Evolutionary conservation across 2,329 filamentous ascomycete species (phyloP).

Genomic region (Bertia moriformis): DNA sequence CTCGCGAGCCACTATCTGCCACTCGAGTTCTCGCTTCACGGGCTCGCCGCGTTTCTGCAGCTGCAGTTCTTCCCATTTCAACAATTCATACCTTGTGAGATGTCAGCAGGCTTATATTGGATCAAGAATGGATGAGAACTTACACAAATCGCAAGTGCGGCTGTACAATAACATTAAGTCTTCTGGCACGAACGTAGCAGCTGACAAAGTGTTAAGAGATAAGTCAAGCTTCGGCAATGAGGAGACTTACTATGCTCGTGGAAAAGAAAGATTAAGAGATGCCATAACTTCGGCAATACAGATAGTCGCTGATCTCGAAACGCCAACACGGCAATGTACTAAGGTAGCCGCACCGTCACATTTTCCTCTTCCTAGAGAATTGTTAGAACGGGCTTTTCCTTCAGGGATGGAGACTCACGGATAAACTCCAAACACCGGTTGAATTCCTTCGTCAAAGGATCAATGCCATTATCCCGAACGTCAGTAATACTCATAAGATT

Average conservation of each 20-base stretch:
- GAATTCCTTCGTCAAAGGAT: slow-evolving; percentile 55
- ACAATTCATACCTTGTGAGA: slow-evolving; percentile 40
- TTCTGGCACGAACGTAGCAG: slow-evolving; percentile 58
- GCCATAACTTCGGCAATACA: slow-evolving; percentile 68
- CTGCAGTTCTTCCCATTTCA: slow-evolving; percentile 57
- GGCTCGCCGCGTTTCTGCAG: slow-evolving; percentile 30
- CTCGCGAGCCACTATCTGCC: slow-evolving; percentile 54
- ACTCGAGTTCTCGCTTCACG: slow-evolving; percentile 50
- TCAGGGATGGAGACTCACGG: slow-evolving; percentile 29
- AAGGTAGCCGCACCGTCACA: slow-evolving; percentile 48
- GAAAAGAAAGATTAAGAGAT: slow-evolving; percentile 47
- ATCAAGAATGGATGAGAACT: neutral
- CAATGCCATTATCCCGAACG: slow-evolving; percentile 63
- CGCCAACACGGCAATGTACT: slow-evolving; percentile 62
- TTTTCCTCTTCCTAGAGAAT: slow-evolving; percentile 42
- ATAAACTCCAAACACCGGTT: slow-evolving; percentile 56
- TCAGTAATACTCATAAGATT: slow-evolving; percentile 51
- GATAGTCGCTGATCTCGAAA: slow-evolving; percentile 60
- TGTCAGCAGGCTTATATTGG: neutral
- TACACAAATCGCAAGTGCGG: slow-evolving; percentile 58
- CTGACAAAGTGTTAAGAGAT: neutral
- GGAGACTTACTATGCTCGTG: slow-evolving; percentile 38
- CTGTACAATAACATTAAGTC: slow-evolving; percentile 64
- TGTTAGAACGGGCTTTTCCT: neutral
- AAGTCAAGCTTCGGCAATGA: neutral